Conservation (phyloP, 306 rosid species). For the Inga laurina region DNA sequence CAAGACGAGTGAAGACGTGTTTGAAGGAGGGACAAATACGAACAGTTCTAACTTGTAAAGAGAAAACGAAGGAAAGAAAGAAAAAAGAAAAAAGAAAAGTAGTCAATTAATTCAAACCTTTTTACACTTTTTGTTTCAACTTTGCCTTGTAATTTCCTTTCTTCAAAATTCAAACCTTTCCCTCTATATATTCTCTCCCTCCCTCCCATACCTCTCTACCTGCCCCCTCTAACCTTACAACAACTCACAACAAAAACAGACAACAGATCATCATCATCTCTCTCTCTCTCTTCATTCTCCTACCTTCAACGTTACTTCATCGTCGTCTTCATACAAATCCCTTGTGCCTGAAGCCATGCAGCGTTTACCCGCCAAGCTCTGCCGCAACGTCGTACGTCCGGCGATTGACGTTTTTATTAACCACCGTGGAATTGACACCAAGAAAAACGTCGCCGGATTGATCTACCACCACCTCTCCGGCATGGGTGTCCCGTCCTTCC, state of each 20-base stretch:
- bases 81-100: not conserved
- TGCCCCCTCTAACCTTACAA: not conserved
- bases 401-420: constrained; percentile 75
- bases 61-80: not conserved
- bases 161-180: not conserved
- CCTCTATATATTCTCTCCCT: no score
- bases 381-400: constrained; percentile 21
- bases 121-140: constrained; percentile 22
- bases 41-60: not conserved
- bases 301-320: not conserved
- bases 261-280: no score
- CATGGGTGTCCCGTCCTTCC: constrained; percentile 45
- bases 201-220: not conserved
- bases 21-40: constrained; percentile 17
- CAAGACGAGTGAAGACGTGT: constrained; percentile 26
- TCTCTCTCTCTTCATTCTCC: not conserved
- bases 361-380: constrained; percentile 34
- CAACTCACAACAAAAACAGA: not conserved
- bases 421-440: constrained; percentile 87
- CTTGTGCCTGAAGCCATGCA: constrained; percentile 71
- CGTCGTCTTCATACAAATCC: not conserved
- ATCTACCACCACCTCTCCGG: constrained; percentile 46
- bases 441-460: constrained; percentile 67
- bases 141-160: constrained; percentile 30
- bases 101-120: constrained; percentile 36